Conservation (phyloP, 306 rosid genomes). For the Pueraria montana region DNA sequence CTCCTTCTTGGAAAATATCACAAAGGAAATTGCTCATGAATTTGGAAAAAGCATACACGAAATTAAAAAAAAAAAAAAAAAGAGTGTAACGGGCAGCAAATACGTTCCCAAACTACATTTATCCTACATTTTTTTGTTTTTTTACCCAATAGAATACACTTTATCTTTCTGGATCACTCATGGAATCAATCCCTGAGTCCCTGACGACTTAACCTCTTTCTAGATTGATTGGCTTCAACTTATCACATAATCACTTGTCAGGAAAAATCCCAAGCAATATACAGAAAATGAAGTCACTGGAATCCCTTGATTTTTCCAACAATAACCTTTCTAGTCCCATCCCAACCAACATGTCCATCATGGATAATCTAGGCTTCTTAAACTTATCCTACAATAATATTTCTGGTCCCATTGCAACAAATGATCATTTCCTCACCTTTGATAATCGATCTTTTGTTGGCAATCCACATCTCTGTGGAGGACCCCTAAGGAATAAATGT, state of each 20-base stretch:
- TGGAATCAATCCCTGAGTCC: no score
- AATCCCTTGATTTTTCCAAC: constrained; percentile 23
- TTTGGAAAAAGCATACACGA: no score
- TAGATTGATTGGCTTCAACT: constrained; percentile 8
- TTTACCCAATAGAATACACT: no score
- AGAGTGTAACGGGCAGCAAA: no score
- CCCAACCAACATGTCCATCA: not conserved
- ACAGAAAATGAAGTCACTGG: not conserved
- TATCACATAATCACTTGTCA: constrained; percentile 7
- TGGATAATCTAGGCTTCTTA: constrained; percentile 7
- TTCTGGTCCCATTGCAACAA: constrained; percentile 7
- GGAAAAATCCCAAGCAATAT: constrained; percentile 23
- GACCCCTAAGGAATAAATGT: not conserved
- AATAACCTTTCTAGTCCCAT: constrained; percentile 17
- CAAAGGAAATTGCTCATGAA: constrained; percentile 15
- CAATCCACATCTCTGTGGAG: constrained; percentile 33
- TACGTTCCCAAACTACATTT: no score
- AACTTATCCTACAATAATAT: constrained; percentile 17
- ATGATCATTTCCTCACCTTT: not conserved
- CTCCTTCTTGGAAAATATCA: not conserved
- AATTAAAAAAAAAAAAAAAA: no score
- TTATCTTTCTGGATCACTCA: no score
- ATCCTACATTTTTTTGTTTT: no score
- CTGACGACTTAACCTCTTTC: not conserved
- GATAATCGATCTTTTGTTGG: not conserved